Base-by-base conservation (phyloP, 805 yeast species). In the Barnettozyma vustinii region DNA sequence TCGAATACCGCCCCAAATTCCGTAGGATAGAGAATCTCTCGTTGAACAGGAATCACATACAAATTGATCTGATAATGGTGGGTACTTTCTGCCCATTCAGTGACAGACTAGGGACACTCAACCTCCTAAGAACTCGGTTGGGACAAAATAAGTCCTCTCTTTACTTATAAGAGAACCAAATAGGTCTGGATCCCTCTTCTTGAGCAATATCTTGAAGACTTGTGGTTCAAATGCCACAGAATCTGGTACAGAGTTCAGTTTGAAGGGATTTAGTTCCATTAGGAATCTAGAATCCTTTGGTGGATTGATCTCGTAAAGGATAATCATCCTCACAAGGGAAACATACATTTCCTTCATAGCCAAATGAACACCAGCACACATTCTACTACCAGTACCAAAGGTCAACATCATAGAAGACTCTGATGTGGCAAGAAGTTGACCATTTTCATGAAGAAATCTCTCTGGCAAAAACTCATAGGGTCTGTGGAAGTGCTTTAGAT, bases 311-410 rank as follows among this genome's bases (percentile, higher is more conserved):
- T 73, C 67, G 57, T 77, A 87, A 21, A 73, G 56, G 1, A 81
- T 58, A 1, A 85, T 59, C 46, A 81, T 58, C 46, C 87, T 75
- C 50, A 79, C 66, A 18, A 80, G 61, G 16, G 84, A 61, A 4
- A 78, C 69, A 57, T 86, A 87, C 57, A 86, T 67, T 60, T 86
- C 90, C 47, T 79, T 75, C 55, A 73, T 70, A 0, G 90, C 90
- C 44, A 86, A 69, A 46, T 76, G 73, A 43, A 75, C 74, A 0
- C 94, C 95, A 0, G 84, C 73, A 61, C 95, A 87, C 80, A 75
- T 81, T 48, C 95, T 65, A 1, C 83, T 70, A 0, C 95, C 95
- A 18, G 77, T 75, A 1, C 94, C 95, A 64, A 84, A 81, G 5
- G 87, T 57, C 47, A 79, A 68, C 63, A 82, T 53, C 37, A 52